Conservation (phyloP, 169 alveolate species). For the Plasmodium yoelii region DNA sequence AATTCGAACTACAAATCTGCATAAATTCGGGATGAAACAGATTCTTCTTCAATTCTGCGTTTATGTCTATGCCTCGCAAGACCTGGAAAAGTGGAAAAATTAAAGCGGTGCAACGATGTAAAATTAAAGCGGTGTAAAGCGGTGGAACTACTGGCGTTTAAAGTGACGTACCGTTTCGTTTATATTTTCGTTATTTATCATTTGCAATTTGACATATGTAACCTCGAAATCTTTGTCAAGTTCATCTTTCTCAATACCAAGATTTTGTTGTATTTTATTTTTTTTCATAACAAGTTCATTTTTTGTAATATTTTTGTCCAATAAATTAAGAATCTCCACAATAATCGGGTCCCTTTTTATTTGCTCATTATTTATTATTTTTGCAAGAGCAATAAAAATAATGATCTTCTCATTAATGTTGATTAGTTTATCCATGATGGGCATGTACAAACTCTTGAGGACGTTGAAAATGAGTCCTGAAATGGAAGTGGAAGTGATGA, state of each 20-base stretch:
- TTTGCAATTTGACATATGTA: conserved; percentile 59
- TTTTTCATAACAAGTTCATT: conserved; percentile 63
- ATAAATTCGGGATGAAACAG: conserved; percentile 26
- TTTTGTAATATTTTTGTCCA: conserved; percentile 35
- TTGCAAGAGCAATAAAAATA: conserved; percentile 38
- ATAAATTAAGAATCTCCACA: conserved; percentile 19
- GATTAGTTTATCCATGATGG: conserved; percentile 40
- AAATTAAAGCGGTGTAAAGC: no score
- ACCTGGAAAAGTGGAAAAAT: conserved; percentile 27
- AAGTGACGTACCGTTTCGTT: conserved; percentile 68
- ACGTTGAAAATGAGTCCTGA: conserved; percentile 54
- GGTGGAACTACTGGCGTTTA: no score
- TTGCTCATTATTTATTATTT: conserved; percentile 21
- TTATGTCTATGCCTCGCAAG: conserved; percentile 35
- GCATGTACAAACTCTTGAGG: conserved; percentile 47
- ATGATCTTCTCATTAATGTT: conserved; percentile 62
- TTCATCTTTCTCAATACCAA: conserved; percentile 53
- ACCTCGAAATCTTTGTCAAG: conserved; percentile 59
- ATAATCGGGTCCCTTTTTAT: conserved; percentile 33
- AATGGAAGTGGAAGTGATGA: no score
- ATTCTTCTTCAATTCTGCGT: conserved; percentile 49
- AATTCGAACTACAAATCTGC: conserved; percentile 47
- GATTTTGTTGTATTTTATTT: conserved; percentile 7
- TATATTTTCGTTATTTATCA: conserved; percentile 59
- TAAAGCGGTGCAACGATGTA: no score